Base-by-base conservation (phyloP, 495 filamentous ascomycete genomes). In the Penicillium subrubescens region DNA sequence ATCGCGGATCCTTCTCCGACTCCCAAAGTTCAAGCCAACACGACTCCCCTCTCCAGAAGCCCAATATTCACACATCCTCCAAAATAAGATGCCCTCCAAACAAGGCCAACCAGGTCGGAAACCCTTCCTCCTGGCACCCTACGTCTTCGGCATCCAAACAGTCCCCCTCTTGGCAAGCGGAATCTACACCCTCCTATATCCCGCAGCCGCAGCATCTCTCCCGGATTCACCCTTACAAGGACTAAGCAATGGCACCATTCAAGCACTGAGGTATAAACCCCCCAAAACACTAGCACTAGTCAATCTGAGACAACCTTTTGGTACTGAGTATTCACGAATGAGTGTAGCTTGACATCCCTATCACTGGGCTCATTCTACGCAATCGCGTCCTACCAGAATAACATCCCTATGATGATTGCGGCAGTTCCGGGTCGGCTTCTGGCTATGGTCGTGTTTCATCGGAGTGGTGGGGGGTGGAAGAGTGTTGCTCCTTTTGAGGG, bases 401-500 rank as follows among this genome's bases (percentile, higher is more conserved):
- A 73, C 37, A 65, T 67, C 41, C 68, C 71, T 0, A 65, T 73
- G 59, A 71, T 73, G 68, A 43, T 69, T 11, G 64, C 56, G 8
- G 54, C 66, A 1, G 44, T 73, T 8, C 68, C 71, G n/a, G 71
- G 71, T 0, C 61, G 71, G 27, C 29, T 73, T 0, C 31, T 73
- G 33, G 71, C 68, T 0, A 62, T 67, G 2, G 48, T 67, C 11
- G 71, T 73, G 2, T 71, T 73, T 59, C 17, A 62, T 41, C 54
- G 57, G 2, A 55, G 37, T 51, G 65, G 66, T 17, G 71, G 63
- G n/a, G 58, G 35, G 15, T 73, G 71, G 68, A 33, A 27, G n/a
- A 60, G 52, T 17, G 64, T 69, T 33, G 71, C 71, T n/a, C 71
- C 71, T 34, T 71, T 73, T 43, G 71, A 73, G 29, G 66, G 61